A percentile compares a stretch with the other conserved stretches of the same genome.
phyloP scores from a whole-genome alignment of 2,329 filamentous ascomycete genomes.

The Colletotrichum sp. region DNA sequence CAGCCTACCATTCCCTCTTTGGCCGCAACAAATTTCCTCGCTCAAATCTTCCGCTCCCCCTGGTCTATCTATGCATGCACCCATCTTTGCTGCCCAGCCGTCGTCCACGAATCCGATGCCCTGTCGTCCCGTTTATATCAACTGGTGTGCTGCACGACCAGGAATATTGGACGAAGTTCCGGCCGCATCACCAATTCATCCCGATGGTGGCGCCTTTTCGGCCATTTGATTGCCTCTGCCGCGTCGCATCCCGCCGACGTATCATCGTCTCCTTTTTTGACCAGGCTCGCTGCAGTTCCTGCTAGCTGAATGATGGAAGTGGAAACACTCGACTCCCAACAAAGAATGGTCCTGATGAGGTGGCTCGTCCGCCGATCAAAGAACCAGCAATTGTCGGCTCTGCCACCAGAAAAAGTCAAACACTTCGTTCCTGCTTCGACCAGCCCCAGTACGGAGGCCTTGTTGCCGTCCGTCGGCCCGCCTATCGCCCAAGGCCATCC shows the following conservation, averaged over 20 bases:
- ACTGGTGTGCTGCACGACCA: not conserved
- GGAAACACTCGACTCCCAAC: not conserved
- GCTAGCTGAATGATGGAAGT: not conserved
- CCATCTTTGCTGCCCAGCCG: not conserved
- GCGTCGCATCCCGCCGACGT: not conserved
- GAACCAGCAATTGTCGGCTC: not conserved
- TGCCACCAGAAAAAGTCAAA: not conserved
- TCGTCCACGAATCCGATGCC: not conserved
- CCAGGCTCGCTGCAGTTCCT: not conserved
- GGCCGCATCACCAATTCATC: not conserved
- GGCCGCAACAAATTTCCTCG: not conserved
- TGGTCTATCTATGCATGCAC: not conserved
- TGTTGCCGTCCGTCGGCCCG: not conserved
- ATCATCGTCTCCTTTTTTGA: not conserved
- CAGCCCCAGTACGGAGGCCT: not conserved
- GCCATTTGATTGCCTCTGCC: not conserved
- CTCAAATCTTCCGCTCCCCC: not conserved
- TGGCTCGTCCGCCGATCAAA: not conserved
- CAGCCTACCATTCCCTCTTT: not conserved
- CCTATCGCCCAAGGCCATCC: not conserved
- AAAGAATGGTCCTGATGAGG: not conserved
- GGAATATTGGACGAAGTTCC: not conserved
- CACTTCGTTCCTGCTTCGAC: not conserved
- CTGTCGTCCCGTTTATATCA: not conserved
- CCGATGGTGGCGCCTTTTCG: constrained; percentile 6